Evolutionary conservation across 768 basidiomycete genomes (phyloP).

Genomic region (Termitomyces sp.): DNA sequence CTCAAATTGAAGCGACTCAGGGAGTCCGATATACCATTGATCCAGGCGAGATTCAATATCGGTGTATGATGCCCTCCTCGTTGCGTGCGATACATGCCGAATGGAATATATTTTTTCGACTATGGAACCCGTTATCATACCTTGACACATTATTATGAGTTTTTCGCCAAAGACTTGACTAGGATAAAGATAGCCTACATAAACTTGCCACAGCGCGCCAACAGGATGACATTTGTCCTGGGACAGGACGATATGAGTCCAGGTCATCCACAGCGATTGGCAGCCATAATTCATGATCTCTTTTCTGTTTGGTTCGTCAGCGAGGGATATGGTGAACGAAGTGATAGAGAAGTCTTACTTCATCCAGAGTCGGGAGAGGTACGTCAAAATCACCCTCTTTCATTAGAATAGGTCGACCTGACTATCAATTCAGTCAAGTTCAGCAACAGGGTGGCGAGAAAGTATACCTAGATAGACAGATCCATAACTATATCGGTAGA

Average conservation of each 20-base stretch:
- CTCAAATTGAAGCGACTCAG: conserved; percentile 60
- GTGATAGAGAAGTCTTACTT: conserved; percentile 31
- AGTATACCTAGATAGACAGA: conserved; percentile 69
- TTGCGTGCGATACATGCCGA: conserved; percentile 39
- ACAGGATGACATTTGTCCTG: conserved; percentile 45
- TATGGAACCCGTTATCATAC: conserved; percentile 63
- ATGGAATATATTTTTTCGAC: conserved; percentile 71
- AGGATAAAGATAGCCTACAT: conserved; percentile 36
- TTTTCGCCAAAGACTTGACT: not conserved
- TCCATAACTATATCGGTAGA: conserved; percentile 44
- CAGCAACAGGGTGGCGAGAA: not conserved
- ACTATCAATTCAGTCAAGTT: conserved; percentile 6
- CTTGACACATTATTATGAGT: conserved; percentile 29
- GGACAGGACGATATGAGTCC: conserved; percentile 43
- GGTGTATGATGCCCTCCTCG: conserved; percentile 46
- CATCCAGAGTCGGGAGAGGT: conserved; percentile 51
- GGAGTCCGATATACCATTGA: conserved; percentile 71
- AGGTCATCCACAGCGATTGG: conserved; percentile 36
- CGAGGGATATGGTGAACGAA: not conserved
- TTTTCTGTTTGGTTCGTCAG: conserved; percentile 37
- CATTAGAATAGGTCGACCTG: conserved; percentile 67
- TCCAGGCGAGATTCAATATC: conserved; percentile 65
- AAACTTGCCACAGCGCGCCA: conserved; percentile 57
- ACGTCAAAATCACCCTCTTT: conserved; percentile 70
- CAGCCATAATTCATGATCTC: conserved; percentile 56